A percentile compares a stretch with the other conserved stretches of the same genome.
These are phyloP conservation scores for Spiromastix sp. DNA, from an alignment of 2,329 filamentous ascomycete species.

Conservation along the genomic window DNA sequence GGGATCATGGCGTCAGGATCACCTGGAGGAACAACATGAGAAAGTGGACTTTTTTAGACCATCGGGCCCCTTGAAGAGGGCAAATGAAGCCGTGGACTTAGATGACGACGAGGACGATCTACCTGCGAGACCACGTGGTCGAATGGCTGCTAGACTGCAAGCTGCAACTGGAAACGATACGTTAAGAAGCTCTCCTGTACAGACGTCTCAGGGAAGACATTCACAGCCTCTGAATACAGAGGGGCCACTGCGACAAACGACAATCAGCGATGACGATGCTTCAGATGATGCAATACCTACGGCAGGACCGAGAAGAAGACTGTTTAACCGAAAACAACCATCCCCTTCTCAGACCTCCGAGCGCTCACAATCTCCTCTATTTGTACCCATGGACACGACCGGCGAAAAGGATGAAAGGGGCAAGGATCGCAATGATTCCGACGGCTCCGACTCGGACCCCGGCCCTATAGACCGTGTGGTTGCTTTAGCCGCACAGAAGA, in stretches of 20 bases:
- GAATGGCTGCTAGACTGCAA: conserved; percentile 55
- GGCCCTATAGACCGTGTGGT: conserved; percentile 47
- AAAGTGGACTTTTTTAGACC: too few species aligned
- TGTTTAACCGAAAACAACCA: not conserved
- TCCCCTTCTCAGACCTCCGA: conserved; percentile 8
- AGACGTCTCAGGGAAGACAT: not conserved
- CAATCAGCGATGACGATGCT: not conserved
- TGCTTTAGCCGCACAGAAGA: conserved; percentile 63
- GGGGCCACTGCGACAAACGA: not conserved
- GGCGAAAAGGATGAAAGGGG: not conserved
- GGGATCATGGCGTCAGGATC: not conserved
- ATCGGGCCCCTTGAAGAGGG: too few species aligned
- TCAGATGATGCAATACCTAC: too few species aligned
- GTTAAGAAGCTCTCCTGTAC: conserved; percentile 8
- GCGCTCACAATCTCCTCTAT: conserved; percentile 30
- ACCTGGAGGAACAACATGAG: conserved; percentile 13
- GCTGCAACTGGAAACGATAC: conserved; percentile 21
- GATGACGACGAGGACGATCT: conserved; percentile 37
- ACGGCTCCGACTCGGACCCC: conserved; percentile 16
- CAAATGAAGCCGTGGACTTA: too few species aligned
- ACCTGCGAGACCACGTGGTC: conserved; percentile 47
- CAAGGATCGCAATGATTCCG: conserved; percentile 9
- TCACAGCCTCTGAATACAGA: not conserved
- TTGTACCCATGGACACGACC: conserved; percentile 24
- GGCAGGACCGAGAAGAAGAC: not conserved